Percentiles rank a stretch among this genome's conserved stretches.
phyloP scores from a whole-genome alignment of 768 basidiomycete genomes.

The Piloderma croceum region DNA sequence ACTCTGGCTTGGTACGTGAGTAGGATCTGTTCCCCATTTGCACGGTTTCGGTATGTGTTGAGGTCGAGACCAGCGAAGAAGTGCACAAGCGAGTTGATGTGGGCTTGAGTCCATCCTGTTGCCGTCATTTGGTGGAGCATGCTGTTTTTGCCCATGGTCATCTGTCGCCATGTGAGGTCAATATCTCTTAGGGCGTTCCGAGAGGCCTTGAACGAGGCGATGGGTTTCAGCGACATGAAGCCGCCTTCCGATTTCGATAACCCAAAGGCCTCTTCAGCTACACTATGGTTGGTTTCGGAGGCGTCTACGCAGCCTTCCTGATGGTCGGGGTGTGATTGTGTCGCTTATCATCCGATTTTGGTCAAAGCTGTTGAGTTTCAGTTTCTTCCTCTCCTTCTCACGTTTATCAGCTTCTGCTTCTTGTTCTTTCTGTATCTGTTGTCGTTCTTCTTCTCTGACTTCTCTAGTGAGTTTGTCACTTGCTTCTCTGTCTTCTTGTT shows the following conservation, averaged over 20 bases:
- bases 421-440: no score
- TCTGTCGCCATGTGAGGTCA: slow-evolving; percentile 15
- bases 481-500: no score
- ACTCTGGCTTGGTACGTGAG: slow-evolving; percentile 8
- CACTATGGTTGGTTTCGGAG: no score
- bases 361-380: no score
- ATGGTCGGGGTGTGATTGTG: no score
- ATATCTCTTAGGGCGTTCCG: slow-evolving; percentile 8
- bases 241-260: slow-evolving; percentile 9
- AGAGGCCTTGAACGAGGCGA: slow-evolving; percentile 15
- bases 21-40: slow-evolving; percentile 6
- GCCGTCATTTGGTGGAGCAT: no score
- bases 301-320: no score
- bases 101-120: slow-evolving; percentile 9
- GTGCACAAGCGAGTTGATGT: slow-evolving; percentile 3
- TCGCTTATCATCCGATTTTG: no score
- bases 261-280: slow-evolving; percentile 9
- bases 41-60: slow-evolving; percentile 2
- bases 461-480: no score
- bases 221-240: slow-evolving; percentile 6
- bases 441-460: no score
- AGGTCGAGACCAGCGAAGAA: slow-evolving; percentile 13
- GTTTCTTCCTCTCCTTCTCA: no score
- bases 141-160: slow-evolving; percentile 12
- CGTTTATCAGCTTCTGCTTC: no score